phyloP scores from a whole-genome alignment of 352 stramenopile species.

The Thalassiosira exigua region DNA sequence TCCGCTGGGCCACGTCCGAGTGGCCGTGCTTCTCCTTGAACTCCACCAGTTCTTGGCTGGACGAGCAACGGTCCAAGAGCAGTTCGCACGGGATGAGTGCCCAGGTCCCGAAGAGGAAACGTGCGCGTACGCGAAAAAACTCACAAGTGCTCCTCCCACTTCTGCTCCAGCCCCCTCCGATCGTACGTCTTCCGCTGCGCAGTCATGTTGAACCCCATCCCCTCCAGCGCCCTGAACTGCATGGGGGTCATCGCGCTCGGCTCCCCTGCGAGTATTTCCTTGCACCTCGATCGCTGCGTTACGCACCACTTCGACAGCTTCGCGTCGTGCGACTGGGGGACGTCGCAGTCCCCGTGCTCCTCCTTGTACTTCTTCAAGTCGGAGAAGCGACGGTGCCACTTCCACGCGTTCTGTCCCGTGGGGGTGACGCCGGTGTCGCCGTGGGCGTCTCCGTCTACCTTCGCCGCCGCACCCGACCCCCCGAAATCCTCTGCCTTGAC shows the following conservation, averaged over 20 bases:
- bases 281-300: slow-evolving; percentile 20
- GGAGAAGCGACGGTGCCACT: slow-evolving; percentile 24
- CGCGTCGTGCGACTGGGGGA: slow-evolving; percentile 18
- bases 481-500: not conserved
- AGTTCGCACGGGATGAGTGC: not conserved
- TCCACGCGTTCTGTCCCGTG: slow-evolving; percentile 3
- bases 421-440: not conserved
- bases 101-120: too few species aligned
- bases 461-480: not conserved
- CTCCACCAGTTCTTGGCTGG: slow-evolving; percentile 32
- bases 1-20: slow-evolving; percentile 29
- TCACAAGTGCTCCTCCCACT: slow-evolving; percentile 39
- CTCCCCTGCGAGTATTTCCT: slow-evolving; percentile 14
- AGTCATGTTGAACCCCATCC: slow-evolving; percentile 23
- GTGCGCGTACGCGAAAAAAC: too few species aligned
- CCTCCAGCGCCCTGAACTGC: slow-evolving; percentile 20
- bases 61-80: not conserved
- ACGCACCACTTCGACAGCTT: slow-evolving; percentile 33
- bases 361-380: slow-evolving; percentile 35
- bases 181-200: slow-evolving; percentile 25
- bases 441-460: not conserved
- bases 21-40: slow-evolving; percentile 39
- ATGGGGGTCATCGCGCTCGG: slow-evolving; percentile 12
- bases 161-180: slow-evolving; percentile 21
- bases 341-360: slow-evolving; percentile 26